Evolutionary conservation across 2,329 filamentous ascomycete genomes (phyloP).

Genomic region (Ascosphaera aggregata): DNA sequence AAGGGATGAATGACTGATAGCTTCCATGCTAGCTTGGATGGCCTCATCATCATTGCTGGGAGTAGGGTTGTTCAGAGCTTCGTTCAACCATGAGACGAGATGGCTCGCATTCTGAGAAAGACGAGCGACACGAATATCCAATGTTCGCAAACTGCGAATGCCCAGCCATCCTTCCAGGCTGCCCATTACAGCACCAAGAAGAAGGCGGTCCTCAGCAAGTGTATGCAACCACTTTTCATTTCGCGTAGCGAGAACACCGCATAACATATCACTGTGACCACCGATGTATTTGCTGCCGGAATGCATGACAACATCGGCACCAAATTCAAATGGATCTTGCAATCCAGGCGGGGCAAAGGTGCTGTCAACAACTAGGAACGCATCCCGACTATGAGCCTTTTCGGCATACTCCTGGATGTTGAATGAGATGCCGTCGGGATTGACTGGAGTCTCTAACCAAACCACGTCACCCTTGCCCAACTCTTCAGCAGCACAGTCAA

Average conservation of each 20-base stretch:
- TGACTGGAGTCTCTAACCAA: constrained; percentile 82
- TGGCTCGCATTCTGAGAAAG: constrained; percentile 48
- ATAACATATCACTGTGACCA: constrained; percentile 69
- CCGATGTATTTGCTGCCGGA: constrained; percentile 91
- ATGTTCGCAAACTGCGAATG: constrained; percentile 59
- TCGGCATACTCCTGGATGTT: constrained; percentile 48
- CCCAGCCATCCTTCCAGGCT: constrained; percentile 84
- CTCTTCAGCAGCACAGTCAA: constrained; percentile 42
- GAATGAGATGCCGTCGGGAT: constrained; percentile 65
- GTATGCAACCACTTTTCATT: constrained; percentile 33
- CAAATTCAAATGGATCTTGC: constrained; percentile 60
- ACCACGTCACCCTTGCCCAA: constrained; percentile 61
- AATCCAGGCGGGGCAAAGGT: constrained; percentile 85
- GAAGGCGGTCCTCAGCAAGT: constrained; percentile 46
- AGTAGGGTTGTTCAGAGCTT: constrained; percentile 21
- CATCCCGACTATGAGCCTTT: constrained; percentile 47
- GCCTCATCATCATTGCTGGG: constrained; percentile 18
- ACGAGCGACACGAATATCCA: constrained; percentile 58
- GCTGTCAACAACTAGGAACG: constrained; percentile 60
- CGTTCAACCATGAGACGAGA: constrained; percentile 49
- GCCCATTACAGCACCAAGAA: constrained; percentile 66
- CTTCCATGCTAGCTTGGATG: constrained; percentile 31
- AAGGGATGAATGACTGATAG: constrained; percentile 54
- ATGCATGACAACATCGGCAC: constrained; percentile 78
- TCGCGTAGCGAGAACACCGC: constrained; percentile 52